Evolutionary conservation across 2,329 filamentous ascomycete genomes (phyloP).

Genomic region (Esteya vermicola): DNA sequence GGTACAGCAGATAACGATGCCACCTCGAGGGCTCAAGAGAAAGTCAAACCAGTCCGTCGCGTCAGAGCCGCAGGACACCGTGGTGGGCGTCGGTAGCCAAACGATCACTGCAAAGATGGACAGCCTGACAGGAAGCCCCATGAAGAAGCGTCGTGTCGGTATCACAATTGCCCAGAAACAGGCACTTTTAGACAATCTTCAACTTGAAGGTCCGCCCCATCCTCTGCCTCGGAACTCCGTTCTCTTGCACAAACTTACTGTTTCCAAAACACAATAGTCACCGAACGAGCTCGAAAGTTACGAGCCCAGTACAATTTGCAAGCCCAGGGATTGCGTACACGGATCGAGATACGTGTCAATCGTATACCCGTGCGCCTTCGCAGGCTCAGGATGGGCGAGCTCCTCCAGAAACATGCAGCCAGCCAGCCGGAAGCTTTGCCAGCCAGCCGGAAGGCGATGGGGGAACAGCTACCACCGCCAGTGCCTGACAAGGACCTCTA

Average conservation of each 20-base stretch:
- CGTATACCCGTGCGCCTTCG: constrained; percentile 72
- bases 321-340: constrained; percentile 68
- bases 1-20: constrained; percentile 22
- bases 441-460: constrained; percentile 12
- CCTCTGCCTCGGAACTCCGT: background rate
- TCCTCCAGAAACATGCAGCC: constrained; percentile 39
- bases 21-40: constrained; percentile 30
- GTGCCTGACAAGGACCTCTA: constrained; percentile 34
- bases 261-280: too few relatives aligned
- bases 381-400: constrained; percentile 67
- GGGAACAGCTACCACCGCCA: too few relatives aligned
- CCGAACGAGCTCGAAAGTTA: constrained; percentile 73
- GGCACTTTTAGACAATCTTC: constrained; percentile 74
- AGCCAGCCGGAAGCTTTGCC: constrained; percentile 25
- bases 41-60: constrained; percentile 24
- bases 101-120: constrained; percentile 19
- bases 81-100: constrained; percentile 13
- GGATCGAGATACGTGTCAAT: constrained; percentile 87
- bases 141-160: constrained; percentile 44
- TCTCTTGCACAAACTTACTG: too few relatives aligned
- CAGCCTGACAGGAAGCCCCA: constrained; percentile 37
- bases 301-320: constrained; percentile 82
- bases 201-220: constrained; percentile 60
- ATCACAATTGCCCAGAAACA: constrained; percentile 66
- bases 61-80: constrained; percentile 13